Percentiles rank a stretch among this genome's conserved stretches.
phyloP scores from a whole-genome alignment of 768 basidiomycete species.

The Phanerochaete sordida region DNA sequence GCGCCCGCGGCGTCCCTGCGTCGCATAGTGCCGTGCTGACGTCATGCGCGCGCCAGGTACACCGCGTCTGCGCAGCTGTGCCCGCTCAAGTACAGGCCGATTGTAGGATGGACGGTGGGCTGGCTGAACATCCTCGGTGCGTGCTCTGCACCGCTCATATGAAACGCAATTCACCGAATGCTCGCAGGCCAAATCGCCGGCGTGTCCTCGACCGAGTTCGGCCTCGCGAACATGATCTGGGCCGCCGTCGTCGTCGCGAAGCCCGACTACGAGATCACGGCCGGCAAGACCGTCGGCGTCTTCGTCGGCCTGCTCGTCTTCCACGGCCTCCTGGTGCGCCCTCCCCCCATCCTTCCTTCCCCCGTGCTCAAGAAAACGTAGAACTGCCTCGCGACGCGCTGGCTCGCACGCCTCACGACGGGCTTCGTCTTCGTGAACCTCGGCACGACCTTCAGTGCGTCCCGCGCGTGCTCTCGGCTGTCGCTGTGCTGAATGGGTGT shows the following conservation, averaged over 20 bases:
- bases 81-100: slow-evolving; percentile 60
- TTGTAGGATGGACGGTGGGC: slow-evolving; percentile 76
- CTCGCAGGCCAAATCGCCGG: slow-evolving; percentile 73
- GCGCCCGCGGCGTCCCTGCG: neutral
- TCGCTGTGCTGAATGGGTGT: neutral
- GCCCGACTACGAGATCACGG: slow-evolving; percentile 46
- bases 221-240: slow-evolving; percentile 74
- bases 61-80: slow-evolving; percentile 79
- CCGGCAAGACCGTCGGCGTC: slow-evolving; percentile 74
- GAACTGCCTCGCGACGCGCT: slow-evolving; percentile 74
- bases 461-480: neutral
- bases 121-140: slow-evolving; percentile 80
- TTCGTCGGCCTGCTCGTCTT: slow-evolving; percentile 73
- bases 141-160: slow-evolving; percentile 10
- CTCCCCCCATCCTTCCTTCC: neutral
- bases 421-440: slow-evolving; percentile 87
- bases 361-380: too few species aligned
- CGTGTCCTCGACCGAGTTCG: slow-evolving; percentile 83
- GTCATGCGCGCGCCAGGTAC: slow-evolving; percentile 40
- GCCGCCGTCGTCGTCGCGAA: slow-evolving; percentile 66
- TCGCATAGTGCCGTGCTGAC: neutral
- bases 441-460: slow-evolving; percentile 65
- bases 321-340: slow-evolving; percentile 64
- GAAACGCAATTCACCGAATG: neutral
- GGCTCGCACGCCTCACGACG: slow-evolving; percentile 70